phyloP scores from a whole-genome alignment of 306 rosid species.

The Sicyos baderoa region DNA sequence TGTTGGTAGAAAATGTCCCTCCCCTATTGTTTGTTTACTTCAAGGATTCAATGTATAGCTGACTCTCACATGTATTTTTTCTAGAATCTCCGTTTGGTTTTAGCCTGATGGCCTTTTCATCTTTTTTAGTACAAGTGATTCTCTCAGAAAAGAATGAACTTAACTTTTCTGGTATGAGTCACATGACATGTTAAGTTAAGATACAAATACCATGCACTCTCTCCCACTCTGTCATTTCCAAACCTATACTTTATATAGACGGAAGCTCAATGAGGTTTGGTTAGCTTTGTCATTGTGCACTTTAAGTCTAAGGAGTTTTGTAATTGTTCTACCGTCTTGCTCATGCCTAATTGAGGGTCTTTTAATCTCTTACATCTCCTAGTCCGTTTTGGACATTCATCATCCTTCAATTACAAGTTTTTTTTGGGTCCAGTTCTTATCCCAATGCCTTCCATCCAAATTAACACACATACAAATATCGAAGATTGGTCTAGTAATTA shows the following conservation, averaged over 20 bases:
- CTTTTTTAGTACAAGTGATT: neutral
- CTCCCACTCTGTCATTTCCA: conserved; percentile 3
- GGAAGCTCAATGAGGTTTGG: neutral
- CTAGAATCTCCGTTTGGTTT: neutral
- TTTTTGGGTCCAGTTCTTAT: neutral
- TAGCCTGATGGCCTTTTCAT: neutral
- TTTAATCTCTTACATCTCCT: neutral
- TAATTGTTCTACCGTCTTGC: neutral
- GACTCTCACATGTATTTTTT: neutral
- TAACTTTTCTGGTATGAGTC: neutral
- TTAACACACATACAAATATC: too few species aligned
- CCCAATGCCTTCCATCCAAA: too few species aligned
- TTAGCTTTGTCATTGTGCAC: neutral
- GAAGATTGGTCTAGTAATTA: neutral
- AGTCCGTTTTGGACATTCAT: neutral
- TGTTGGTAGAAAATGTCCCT: neutral
- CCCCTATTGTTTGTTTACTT: neutral
- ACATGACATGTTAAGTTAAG: neutral
- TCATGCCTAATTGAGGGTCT: neutral
- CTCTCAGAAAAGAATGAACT: neutral
- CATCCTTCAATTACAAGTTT: neutral
- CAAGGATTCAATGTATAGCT: conserved; percentile 4
- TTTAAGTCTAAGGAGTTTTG: neutral
- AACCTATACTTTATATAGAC: neutral
- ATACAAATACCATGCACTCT: neutral